Conservation (phyloP, 345 rosid species). For the Garcia nutans region DNA sequence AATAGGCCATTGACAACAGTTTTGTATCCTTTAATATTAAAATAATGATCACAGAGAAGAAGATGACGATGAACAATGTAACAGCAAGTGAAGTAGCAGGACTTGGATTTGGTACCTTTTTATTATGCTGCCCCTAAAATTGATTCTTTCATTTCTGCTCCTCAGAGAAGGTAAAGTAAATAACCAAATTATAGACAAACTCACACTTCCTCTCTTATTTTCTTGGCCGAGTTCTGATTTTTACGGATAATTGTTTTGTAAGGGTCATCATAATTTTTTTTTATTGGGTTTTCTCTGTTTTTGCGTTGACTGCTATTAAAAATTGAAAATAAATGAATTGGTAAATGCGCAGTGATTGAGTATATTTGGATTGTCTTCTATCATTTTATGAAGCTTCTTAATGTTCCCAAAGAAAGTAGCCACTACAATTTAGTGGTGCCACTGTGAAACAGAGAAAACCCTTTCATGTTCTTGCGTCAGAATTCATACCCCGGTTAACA, state of each 20-base stretch:
- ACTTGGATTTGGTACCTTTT: constrained; percentile 61
- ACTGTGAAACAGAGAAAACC: background rate
- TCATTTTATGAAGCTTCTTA: background rate
- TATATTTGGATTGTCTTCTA: background rate
- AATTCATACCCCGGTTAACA: too few species aligned
- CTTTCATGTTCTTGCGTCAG: too few species aligned
- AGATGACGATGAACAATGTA: constrained; percentile 47
- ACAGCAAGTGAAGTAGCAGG: constrained; percentile 78
- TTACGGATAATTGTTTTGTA: background rate
- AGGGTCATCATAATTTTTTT: background rate
- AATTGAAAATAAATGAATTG: background rate
- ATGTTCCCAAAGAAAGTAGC: too few species aligned
- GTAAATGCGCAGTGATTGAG: background rate
- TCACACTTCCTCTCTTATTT: background rate
- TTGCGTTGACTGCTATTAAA: too few species aligned
- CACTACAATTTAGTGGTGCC: background rate
- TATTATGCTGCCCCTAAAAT: constrained; percentile 66
- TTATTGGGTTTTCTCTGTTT: background rate
- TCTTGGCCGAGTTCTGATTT: background rate
- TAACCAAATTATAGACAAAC: background rate
- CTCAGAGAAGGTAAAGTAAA: constrained; percentile 57
- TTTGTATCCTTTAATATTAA: too few species aligned
- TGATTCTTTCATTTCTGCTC: constrained; percentile 67
- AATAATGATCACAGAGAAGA: too few species aligned
- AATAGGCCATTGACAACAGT: constrained; percentile 56